Base-by-base conservation (phyloP, 345 rosid species). In the Sonneratia caseolaris region DNA sequence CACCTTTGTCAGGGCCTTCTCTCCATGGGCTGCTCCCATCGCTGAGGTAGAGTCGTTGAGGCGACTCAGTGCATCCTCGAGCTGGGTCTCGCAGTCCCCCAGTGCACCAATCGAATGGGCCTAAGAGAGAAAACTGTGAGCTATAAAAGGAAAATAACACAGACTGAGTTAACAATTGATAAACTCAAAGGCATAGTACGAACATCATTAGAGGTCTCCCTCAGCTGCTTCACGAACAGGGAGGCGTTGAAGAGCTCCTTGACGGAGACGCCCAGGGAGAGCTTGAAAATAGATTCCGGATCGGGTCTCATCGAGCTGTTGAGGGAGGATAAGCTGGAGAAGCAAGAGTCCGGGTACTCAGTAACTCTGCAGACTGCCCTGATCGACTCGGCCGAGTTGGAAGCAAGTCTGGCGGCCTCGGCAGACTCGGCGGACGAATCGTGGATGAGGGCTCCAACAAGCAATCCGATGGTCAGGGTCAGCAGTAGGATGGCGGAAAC, bases 221-320 rank as follows among this genome's bases (percentile, higher is more conserved):
- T 37, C 69, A 71, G 71, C 36, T 70, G 74, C 72, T 15, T 73
- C 76, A 73, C 87, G 65, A 2, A 76, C 76, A 51, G 76, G 3
- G 91, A 71, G 56, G 84, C 70, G 32, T 49, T 80, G 1, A 82
- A 74, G 24, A 85, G 57, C 51, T 80, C 80, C 3, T 69, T 27
- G 56, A 83, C 27, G 76, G 84, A 79, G 57, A 78, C 64, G 0
- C 67, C 74, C 24, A 93, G 77, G 16, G 90, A 88, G 48, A 88
- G 85, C 77, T 84, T 77, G 56, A 91, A 82, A 82, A 93, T 81
- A 74, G 81, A 61, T 64, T 82, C 89, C 40, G 89, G 89, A 72
- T 84, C 93, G 18, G 84, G 45, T 32, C 78, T 72, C 1, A 74
- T 22, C 0, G 89, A 66, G 77, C 61, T 24, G 70, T 81, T 78